Base-by-base conservation (phyloP, 306 rosid genomes). In the Cucurbita moschata region DNA sequence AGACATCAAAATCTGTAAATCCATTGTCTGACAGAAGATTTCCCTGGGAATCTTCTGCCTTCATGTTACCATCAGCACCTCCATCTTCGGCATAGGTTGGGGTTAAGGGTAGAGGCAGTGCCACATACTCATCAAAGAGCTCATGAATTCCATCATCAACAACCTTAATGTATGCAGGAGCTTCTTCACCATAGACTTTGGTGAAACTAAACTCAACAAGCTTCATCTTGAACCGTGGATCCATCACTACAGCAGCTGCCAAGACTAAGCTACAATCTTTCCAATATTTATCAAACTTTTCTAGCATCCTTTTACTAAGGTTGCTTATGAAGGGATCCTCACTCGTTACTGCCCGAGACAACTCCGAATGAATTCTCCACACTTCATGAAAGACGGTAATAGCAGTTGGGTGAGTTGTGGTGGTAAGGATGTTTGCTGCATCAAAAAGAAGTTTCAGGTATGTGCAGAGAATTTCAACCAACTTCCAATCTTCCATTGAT, bases 221-320 rank as follows among this genome's bases (percentile, higher is more conserved):
- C 89, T 90, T 90, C 97, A 91, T 87, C 88, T 94, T 94, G 83
- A 94, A 90, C 60, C 97, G 87, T 60, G 98, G 98, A 84, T 94
- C 97, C 96, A 94, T 86, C 16, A 87, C 97, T 52, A 94, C 98
- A 0, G 96, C 97, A 61, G 87, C 72, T 16, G 99, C 97, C 86
- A 90, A 83, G 77, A 93, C 87, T 77, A 94, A 81, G 81, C 87
- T 79, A 81, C 92, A 83, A 59, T 88, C 88, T 80, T 75, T 90
- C 97, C 97, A 90, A 92, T 94, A 94, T 74, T 78, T 82, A 18
- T 87, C 95, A 55, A 89, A 75, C 79, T 79, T 86, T 46, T 82
- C 92, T 69, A 79, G 90, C 92, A 89, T 87, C 38, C 73, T 62
- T 77, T 82, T 90, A 56, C 77, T 73, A 10, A 94, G 79, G 77